Percentiles rank a stretch among this genome's conserved stretches.
Conservation (phyloP, 371 early-diverging fungal genomes). For the Mortierella sp. region DNA sequence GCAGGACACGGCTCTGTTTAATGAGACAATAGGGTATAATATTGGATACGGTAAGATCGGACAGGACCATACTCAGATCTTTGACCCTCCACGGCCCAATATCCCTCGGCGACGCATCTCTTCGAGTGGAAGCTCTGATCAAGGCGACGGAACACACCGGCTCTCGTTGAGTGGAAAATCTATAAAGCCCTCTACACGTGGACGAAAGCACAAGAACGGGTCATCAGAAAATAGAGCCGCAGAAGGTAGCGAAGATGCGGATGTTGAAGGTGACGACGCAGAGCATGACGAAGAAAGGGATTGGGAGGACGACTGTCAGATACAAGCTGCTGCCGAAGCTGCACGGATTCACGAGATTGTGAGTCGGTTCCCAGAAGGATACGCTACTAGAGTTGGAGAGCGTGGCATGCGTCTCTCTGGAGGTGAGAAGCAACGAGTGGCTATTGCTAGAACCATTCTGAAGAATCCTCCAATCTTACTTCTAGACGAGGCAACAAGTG, state of each 20-base stretch:
- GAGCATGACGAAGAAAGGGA: conserved; percentile 40
- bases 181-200: conserved; percentile 4
- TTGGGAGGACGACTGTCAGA: conserved; percentile 48
- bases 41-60: conserved; percentile 76
- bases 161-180: conserved; percentile 19
- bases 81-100: conserved; percentile 30
- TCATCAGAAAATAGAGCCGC: conserved; percentile 11
- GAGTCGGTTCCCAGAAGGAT: conserved; percentile 77
- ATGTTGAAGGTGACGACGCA: conserved; percentile 62
- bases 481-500: conserved; percentile 77
- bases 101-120: conserved; percentile 9
- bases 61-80: conserved; percentile 35
- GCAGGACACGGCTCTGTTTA: conserved; percentile 89
- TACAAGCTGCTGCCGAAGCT: conserved; percentile 77
- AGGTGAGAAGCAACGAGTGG: conserved; percentile 97
- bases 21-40: conserved; percentile 86
- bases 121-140: conserved; percentile 17
- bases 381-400: conserved; percentile 95
- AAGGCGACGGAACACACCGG: conserved; percentile 15
- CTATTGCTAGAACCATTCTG: conserved; percentile 86
- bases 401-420: conserved; percentile 91
- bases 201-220: conserved; percentile 19
- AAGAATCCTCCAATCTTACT: conserved; percentile 83
- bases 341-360: conserved; percentile 86
- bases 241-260: conserved; percentile 61